Evolutionary conservation across 352 stramenopile genomes (phyloP), one percentile per base, ranked within the genome.

Genomic region (Aphanomyces euteiches): DNA sequence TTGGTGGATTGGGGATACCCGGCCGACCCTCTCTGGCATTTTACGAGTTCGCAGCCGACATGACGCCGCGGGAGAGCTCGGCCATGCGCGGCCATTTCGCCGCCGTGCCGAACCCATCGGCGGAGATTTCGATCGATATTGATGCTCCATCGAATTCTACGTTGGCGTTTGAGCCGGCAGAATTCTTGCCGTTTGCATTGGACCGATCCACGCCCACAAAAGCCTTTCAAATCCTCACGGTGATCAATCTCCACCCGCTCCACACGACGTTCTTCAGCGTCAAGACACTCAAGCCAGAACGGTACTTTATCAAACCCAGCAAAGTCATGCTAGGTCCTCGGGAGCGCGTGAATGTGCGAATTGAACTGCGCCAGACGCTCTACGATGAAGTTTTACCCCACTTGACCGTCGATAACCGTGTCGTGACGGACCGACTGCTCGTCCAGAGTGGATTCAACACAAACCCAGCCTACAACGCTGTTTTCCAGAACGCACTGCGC

Each of bases 271-370:
- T 67, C 59, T 67, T 67, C 41, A 67, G 59, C 59, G 59, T 67
- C 41, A 67, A 67, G 59, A 67, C 59, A 13, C 59, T 67, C 43
- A 67, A 67, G 12, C 59, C 59, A 5, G 59, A 67, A 37, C 59
- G 59, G n/a, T 67, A 67, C 41, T 67, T 67, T 56, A 67, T 67
- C 43, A 67, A 67, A 50, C 59, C 59, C n/a, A 67, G 59, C 40
- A 67, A 67, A 19, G 12, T n/a, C 59, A 67, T 50, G 39, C 40
- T 67, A 21, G 59, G 41, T 0, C 59, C 59, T 4, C 10, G 41
- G 1, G 59, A 67, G 39, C 41, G n/a, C 8, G 56, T 56, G n/a
- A 19, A 43, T 13, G 43, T 67, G 15, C 41, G 43, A 7, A 67
- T 67, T 34, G 59, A 67, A 34, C 59, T 67, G 4, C 59, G 59